Evolutionary conservation across 2,329 filamentous ascomycete genomes (phyloP), one percentile per base, ranked within the genome.

Genomic region (Colletotrichum noveboracense): DNA sequence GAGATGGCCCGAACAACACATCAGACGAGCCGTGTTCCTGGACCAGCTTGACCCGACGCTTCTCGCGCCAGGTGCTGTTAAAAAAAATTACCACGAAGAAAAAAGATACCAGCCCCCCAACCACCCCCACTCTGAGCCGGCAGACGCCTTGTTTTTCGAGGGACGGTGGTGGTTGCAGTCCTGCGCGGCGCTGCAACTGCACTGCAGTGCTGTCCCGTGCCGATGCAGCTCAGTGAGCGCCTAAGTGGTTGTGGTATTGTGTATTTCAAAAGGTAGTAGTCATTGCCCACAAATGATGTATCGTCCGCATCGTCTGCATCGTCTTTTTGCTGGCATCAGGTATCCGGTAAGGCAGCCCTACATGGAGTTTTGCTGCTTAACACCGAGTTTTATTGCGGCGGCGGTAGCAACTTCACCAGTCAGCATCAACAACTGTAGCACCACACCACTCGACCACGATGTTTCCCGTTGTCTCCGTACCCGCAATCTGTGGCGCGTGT

Each of bases 11-110:
- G 43, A 67, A 68, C 73, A 62, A 36, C 32, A 75, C 52, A 75
- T 68, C 70, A 68, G 73, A 75, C 69, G 73, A 75, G 68, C 68
- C 43, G 48, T 38, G 64, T 72, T 75, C 66, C 66, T 48, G 56
- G 66, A 24, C 62, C 68, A 64, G 60, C 60, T 32, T 64, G 34
- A 64, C 56, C 32, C 21, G 62, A 75, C 73, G 73, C 73, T 75
- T 75, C 62, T 68, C 69, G 73, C 73, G 73, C 73, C 69, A 73
- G 62, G 13, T 75, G 55, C 56, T 38, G 52, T 58, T 62, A 71
- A 66, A 61, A 74, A 21, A 67, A 66, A 5, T 12, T 13, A 65
- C 26, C 32, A 56, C 12, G 55, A 58, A 18, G 14, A 58, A 56
- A 56, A 71, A 30, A 52, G 18, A 48, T 7, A 12, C 18, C 43